Conservation (phyloP, 2,329 filamentous ascomycete species). For the Neonectria magnoliae region DNA sequence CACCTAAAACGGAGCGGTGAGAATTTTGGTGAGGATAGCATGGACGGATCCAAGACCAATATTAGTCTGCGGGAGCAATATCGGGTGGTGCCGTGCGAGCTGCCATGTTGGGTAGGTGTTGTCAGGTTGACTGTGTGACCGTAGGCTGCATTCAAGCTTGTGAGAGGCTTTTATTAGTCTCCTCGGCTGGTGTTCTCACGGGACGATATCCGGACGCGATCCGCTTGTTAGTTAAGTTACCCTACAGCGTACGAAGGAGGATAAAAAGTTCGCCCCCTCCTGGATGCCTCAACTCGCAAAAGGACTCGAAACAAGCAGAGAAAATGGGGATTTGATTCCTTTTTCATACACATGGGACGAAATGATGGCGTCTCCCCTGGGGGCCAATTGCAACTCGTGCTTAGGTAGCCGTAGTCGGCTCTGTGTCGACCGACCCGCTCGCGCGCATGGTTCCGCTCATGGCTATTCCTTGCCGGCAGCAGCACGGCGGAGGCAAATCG, state of each 20-base stretch:
- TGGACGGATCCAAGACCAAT: background rate
- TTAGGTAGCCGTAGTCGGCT: constrained; percentile 10
- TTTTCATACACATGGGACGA: constrained; percentile 1
- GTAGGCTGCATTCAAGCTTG: background rate
- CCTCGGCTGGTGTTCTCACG: constrained; percentile 1
- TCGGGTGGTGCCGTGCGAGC: constrained; percentile 5
- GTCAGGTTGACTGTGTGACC: background rate
- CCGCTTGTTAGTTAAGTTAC: background rate
- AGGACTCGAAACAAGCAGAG: background rate
- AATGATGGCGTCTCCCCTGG: background rate
- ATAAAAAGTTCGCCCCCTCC: background rate
- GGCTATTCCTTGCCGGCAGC: constrained; percentile 22
- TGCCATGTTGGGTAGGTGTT: constrained; percentile 20
- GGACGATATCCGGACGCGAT: background rate
- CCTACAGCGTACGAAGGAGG: background rate
- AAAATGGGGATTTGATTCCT: background rate
- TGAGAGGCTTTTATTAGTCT: background rate
- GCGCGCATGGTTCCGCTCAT: constrained; percentile 6
- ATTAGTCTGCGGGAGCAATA: background rate
- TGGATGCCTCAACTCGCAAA: background rate
- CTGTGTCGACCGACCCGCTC: constrained; percentile 16
- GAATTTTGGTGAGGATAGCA: background rate
- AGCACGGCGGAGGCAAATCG: constrained; percentile 15
- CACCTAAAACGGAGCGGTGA: constrained; percentile 14
- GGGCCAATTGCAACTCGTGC: constrained; percentile 15